Evolutionary conservation across 371 early-diverging fungal genomes (phyloP).

Genomic region (Saksenaea oblongispora): DNA sequence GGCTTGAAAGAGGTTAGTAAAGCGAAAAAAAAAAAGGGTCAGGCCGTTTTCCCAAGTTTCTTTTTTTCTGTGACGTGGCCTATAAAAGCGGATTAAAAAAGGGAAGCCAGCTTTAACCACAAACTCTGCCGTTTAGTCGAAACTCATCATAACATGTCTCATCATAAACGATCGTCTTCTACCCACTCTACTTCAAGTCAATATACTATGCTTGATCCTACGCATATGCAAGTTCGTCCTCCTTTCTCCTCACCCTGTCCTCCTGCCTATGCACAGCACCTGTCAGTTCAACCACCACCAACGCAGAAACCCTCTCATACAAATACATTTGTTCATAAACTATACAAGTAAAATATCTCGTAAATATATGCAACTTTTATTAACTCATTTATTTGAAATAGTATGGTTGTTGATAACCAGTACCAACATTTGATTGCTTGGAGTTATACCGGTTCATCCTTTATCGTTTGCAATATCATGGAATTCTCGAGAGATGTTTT

Average conservation of each 20-base stretch:
- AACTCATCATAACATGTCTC: background rate
- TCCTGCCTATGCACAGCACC: slow-evolving; percentile 3
- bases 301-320: slow-evolving; percentile 19
- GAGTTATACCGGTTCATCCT: slow-evolving; percentile 84
- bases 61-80: background rate
- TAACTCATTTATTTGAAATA: slow-evolving; percentile 15
- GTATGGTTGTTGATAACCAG: slow-evolving; percentile 81
- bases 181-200: background rate
- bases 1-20: background rate
- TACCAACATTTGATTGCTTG: slow-evolving; percentile 85
- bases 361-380: background rate
- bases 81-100: background rate
- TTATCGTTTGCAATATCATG: slow-evolving; percentile 88
- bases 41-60: slow-evolving; percentile 1
- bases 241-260: background rate
- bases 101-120: background rate
- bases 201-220: background rate
- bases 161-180: slow-evolving; percentile 4
- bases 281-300: slow-evolving; percentile 7
- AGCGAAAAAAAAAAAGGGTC: background rate
- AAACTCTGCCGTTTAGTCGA: background rate
- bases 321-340: slow-evolving; percentile 48
- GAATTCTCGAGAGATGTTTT: slow-evolving; percentile 82
- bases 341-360: slow-evolving; percentile 42
- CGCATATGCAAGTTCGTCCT: background rate